These are phyloP conservation scores for Lithospermum erythrorhizon DNA, from an alignment of 257 asterid genomes.

Conservation along the genomic window DNA sequence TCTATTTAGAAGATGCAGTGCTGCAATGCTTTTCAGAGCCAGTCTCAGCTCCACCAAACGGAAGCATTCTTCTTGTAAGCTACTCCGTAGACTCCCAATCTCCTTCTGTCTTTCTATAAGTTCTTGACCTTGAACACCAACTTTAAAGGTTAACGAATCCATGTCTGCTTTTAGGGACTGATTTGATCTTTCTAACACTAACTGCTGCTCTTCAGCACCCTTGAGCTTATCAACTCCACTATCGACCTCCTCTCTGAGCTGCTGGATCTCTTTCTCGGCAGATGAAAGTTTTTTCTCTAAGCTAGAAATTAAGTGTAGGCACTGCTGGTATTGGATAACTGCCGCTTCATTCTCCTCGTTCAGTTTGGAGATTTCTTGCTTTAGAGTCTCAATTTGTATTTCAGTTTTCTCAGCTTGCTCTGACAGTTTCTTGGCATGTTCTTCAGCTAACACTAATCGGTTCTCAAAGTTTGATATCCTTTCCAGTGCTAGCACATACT, in stretches of 20 bases:
- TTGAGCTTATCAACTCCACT: constrained; percentile 50
- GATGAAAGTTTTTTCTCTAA: constrained; percentile 46
- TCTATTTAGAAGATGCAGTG: constrained; percentile 62
- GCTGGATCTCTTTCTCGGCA: constrained; percentile 54
- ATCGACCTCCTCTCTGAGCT: constrained; percentile 54
- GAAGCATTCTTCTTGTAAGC: constrained; percentile 78
- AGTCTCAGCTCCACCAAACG: constrained; percentile 88
- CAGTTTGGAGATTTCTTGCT: constrained; percentile 41
- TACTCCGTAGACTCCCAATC: constrained; percentile 65
- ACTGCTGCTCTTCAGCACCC: constrained; percentile 67
- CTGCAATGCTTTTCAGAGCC: constrained; percentile 88
- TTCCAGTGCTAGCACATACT: constrained; percentile 61
- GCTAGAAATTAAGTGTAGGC: constrained; percentile 50
- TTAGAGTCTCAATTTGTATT: constrained; percentile 58
- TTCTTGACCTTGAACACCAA: constrained; percentile 69
- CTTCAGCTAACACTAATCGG: constrained; percentile 51
- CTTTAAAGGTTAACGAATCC: constrained; percentile 63
- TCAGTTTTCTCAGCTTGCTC: constrained; percentile 78
- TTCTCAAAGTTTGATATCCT: constrained; percentile 68
- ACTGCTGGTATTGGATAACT: constrained; percentile 48
- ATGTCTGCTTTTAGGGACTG: constrained; percentile 69
- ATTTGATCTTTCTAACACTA: constrained; percentile 57
- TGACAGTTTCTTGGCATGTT: constrained; percentile 40
- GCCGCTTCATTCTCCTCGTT: constrained; percentile 61
- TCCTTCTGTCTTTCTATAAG: constrained; percentile 88